Base-by-base conservation (phyloP, 345 rosid species). In the Heritiera littoralis region DNA sequence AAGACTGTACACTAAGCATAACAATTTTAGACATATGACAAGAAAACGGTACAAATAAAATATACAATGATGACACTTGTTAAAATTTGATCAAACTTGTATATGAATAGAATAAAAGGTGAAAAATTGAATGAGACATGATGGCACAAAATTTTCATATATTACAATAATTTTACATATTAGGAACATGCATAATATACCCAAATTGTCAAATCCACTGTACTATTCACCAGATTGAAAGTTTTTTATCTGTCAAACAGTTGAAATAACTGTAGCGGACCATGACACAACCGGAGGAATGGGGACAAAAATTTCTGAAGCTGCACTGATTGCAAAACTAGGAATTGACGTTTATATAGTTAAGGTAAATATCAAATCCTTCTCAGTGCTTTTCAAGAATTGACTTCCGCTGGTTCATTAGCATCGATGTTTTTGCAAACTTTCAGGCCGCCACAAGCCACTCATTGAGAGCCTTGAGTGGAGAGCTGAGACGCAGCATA, bases 211-310 rank as follows among this genome's bases (percentile, higher is more conserved):
- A 35, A 35, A 35, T 35, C 3, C 3, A 35, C 38, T 35, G 38
- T 35, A 3, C 38, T 23, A 23, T 23, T 23, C 28, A 23, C 28
- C 28, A 23, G 7, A 18, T 15, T 20, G 46, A 46, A 30, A 55
- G 10, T 23, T 46, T 76, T 77, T 67, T 54, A 65, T 20, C 11
- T 71, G 58, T 77, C 40, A 59, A 77, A 82, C 91, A 93, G 99
- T 94, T 74, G 85, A 93, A 80, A 86, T 85, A 73, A 92, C 91
- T 0, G 99, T 90, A 59, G 94, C 95, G 70, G 94, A 91, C 12
- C 99, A 91, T 68, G 98, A 95, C 79, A 95, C 99, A 45, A 95
- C 99, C 0, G 98, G 98, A 51, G 99, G 98, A 20, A 95, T 94
- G 99, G 87, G 7, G 79, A 89, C 98, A 63, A 95, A 95, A 88